Evolutionary conservation across 208 protist species (phyloP).

Genomic region (Leishmania tropica): DNA sequence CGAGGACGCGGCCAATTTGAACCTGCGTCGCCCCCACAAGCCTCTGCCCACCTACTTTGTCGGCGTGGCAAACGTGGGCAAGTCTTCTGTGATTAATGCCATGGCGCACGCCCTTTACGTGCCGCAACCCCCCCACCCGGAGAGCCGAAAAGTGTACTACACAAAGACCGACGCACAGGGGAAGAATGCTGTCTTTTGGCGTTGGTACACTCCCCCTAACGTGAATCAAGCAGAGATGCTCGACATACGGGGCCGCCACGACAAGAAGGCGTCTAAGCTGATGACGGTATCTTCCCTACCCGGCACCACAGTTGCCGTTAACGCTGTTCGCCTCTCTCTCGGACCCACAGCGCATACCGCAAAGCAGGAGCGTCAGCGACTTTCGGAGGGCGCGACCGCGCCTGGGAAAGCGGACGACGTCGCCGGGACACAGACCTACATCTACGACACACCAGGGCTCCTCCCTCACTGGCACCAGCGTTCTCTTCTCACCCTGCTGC

Average conservation of each 20-base stretch:
- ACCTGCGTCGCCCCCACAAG: conserved; percentile 65
- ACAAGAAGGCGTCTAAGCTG: conserved; percentile 88
- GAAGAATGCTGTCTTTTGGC: conserved; percentile 80
- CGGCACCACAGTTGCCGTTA: conserved; percentile 86
- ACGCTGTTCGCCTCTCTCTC: conserved; percentile 76
- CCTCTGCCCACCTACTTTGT: conserved; percentile 90
- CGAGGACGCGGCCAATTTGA: conserved; percentile 83
- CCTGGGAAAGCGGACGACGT: conserved; percentile 11
- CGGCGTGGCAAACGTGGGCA: conserved; percentile 89
- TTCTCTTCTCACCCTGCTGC: conserved; percentile 83
- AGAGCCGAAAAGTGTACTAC: conserved; percentile 90
- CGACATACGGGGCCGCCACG: conserved; percentile 83
- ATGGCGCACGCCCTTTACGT: conserved; percentile 88
- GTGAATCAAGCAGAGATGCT: conserved; percentile 90
- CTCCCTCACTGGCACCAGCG: conserved; percentile 86
- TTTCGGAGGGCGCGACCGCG: background rate
- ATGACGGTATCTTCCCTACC: conserved; percentile 90
- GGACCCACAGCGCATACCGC: background rate
- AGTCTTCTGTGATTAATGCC: conserved; percentile 93
- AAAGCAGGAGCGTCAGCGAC: background rate
- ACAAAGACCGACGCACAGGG: conserved; percentile 63
- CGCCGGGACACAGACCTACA: conserved; percentile 38
- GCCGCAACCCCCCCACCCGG: conserved; percentile 85
- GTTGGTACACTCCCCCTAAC: conserved; percentile 90
- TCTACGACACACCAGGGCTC: conserved; percentile 91